Percentiles rank a stretch among this genome's conserved stretches.
These are phyloP conservation scores for Petunia hybrid DNA, from an alignment of 305 asterid species.

Conservation along the genomic window DNA sequence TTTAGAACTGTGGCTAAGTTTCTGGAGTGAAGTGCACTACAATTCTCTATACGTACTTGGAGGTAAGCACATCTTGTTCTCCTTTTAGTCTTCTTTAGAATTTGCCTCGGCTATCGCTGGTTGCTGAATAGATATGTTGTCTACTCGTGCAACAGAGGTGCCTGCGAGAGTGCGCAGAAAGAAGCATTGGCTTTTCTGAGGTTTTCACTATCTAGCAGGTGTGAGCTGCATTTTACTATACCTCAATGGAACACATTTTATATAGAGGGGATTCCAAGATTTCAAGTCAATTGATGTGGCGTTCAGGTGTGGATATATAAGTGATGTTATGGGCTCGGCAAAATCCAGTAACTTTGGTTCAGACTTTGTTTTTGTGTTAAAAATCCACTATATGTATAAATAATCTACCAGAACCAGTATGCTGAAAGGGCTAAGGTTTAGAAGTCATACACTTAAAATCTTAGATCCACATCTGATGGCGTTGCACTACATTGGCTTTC, in stretches of 20 bases:
- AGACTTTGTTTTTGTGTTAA: too few species aligned
- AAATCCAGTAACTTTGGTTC: too few species aligned
- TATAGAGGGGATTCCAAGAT: neutral
- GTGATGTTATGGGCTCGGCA: too few species aligned
- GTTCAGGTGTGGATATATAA: neutral
- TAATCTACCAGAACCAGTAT: too few species aligned
- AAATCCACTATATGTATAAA: too few species aligned
- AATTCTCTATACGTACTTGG: constrained; percentile 82
- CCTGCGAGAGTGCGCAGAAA: constrained; percentile 68
- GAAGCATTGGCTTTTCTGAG: constrained; percentile 87
- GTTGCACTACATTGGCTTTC: too few species aligned
- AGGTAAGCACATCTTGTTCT: constrained; percentile 51
- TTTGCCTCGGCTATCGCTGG: constrained; percentile 5
- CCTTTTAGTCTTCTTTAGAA: neutral
- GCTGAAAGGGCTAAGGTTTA: too few species aligned
- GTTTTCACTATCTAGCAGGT: constrained; percentile 21
- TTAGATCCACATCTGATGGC: too few species aligned
- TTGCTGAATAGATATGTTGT: constrained; percentile 6
- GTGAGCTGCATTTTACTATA: neutral
- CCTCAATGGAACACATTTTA: constrained; percentile 9
- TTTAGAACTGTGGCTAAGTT: constrained; percentile 92
- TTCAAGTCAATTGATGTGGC: constrained; percentile 7
- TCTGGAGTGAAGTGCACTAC: constrained; percentile 97
- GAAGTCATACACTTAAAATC: too few species aligned
- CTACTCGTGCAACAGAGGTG: constrained; percentile 59